Evolutionary conservation across 352 stramenopile genomes (phyloP).

Genomic region (Thalassiosira ordinaria): DNA sequence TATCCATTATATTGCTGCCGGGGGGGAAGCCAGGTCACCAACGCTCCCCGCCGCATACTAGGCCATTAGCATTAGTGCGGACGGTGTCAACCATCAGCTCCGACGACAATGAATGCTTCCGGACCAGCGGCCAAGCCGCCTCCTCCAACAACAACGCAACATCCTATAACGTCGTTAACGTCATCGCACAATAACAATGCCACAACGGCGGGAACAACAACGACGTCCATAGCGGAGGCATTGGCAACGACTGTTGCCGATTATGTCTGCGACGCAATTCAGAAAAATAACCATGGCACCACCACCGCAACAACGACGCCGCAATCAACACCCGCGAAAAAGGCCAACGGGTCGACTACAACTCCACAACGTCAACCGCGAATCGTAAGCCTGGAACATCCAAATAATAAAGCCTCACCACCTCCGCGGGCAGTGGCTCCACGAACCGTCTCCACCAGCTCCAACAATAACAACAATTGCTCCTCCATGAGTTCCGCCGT

Average conservation of each 20-base stretch:
- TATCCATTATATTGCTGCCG: background rate
- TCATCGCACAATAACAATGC: background rate
- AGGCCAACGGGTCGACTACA: background rate
- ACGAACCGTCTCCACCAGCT: background rate
- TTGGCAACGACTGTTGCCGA: constrained; percentile 47
- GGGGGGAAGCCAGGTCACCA: constrained; percentile 28
- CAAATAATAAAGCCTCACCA: background rate
- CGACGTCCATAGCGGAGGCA: constrained; percentile 42
- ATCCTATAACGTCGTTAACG: too few relatives aligned
- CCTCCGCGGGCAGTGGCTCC: background rate
- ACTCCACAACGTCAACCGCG: background rate
- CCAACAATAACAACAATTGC: background rate
- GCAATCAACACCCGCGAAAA: background rate
- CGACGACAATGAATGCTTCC: constrained; percentile 13
- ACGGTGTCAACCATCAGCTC: background rate
- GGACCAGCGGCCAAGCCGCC: constrained; percentile 4
- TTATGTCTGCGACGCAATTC: constrained; percentile 23
- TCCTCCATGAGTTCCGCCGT: constrained; percentile 42
- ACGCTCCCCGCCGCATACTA: background rate
- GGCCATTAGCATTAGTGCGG: background rate
- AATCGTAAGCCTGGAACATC: background rate
- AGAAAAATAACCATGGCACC: background rate
- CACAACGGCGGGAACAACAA: constrained; percentile 3
- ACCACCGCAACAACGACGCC: background rate
- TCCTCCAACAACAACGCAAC: background rate